These are phyloP conservation scores for Malus orientalis DNA, from an alignment of 306 rosid species.

Conservation along the genomic window DNA sequence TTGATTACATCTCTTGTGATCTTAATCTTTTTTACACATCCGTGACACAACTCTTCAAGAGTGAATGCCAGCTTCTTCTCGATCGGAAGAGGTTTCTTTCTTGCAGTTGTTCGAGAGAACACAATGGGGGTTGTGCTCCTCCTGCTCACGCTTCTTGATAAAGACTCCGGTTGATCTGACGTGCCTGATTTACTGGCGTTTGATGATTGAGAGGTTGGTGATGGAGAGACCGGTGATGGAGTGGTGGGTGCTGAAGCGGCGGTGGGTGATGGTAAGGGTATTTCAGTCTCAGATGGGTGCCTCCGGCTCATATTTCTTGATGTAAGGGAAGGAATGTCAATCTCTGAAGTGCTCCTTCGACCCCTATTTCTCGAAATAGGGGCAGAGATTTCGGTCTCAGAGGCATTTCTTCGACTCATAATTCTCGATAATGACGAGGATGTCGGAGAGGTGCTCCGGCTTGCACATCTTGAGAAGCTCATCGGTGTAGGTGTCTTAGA, in stretches of 20 bases:
- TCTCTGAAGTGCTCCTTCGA: constrained; percentile 10
- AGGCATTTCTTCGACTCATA: neutral
- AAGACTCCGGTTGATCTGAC: constrained; percentile 15
- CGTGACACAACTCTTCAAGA: constrained; percentile 68
- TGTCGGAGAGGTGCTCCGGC: constrained; percentile 30
- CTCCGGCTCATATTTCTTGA: constrained; percentile 3
- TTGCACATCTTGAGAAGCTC: constrained; percentile 27
- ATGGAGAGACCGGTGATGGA: neutral
- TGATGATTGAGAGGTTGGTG: neutral
- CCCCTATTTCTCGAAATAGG: neutral
- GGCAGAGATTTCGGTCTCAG: neutral
- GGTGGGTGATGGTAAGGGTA: neutral
- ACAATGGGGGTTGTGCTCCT: constrained; percentile 61
- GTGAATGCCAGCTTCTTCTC: constrained; percentile 60
- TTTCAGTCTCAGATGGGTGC: neutral
- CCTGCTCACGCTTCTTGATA: constrained; percentile 34
- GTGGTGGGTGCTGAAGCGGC: neutral
- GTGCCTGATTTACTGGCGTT: neutral
- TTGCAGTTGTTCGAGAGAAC: constrained; percentile 59
- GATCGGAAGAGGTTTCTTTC: constrained; percentile 42
- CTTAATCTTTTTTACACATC: constrained; percentile 63
- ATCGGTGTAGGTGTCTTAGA: constrained; percentile 61
- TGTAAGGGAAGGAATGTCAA: neutral
- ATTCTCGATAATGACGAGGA: neutral
- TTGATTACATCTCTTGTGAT: constrained; percentile 58